phyloP scores from a whole-genome alignment of 106 monocot species.

The Hemerocallis citrina region DNA sequence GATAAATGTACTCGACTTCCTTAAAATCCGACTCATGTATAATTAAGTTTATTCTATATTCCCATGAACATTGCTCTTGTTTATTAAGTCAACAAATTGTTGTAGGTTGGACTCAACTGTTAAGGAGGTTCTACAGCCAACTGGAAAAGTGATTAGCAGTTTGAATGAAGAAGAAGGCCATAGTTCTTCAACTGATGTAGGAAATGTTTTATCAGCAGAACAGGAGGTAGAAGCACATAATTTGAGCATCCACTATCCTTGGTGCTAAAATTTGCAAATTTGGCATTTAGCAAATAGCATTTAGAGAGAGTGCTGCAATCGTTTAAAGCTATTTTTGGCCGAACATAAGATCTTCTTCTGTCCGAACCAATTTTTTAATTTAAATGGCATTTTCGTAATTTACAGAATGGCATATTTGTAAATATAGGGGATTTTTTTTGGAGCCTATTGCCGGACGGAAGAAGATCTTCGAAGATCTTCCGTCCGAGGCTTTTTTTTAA shows the following conservation, averaged over 20 bases:
- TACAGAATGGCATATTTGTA: no score
- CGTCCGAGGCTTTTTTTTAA: no score
- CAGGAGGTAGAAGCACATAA: conserved; percentile 38
- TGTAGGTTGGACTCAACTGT: conserved; percentile 18
- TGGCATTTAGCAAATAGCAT: no score
- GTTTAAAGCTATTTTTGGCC: no score
- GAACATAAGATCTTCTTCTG: no score
- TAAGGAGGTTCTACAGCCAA: conserved; percentile 18
- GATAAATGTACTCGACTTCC: not conserved
- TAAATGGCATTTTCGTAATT: no score
- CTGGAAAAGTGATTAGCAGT: conserved; percentile 8
- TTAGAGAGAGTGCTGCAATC: no score
- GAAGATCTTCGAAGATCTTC: no score
- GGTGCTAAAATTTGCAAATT: no score
- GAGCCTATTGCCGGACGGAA: no score
- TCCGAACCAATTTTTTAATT: no score
- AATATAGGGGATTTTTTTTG: no score
- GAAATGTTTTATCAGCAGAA: conserved; percentile 22
- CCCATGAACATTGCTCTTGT: not conserved
- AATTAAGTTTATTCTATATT: not conserved
- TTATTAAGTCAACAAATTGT: conserved; percentile 5
- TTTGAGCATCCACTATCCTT: not conserved
- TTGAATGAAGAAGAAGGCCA: conserved; percentile 12
- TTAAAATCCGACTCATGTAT: not conserved
- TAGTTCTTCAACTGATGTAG: conserved; percentile 12